These are phyloP conservation scores for Mortierella alpina DNA, from an alignment of 192 early-diverging fungal species.

Conservation along the genomic window DNA sequence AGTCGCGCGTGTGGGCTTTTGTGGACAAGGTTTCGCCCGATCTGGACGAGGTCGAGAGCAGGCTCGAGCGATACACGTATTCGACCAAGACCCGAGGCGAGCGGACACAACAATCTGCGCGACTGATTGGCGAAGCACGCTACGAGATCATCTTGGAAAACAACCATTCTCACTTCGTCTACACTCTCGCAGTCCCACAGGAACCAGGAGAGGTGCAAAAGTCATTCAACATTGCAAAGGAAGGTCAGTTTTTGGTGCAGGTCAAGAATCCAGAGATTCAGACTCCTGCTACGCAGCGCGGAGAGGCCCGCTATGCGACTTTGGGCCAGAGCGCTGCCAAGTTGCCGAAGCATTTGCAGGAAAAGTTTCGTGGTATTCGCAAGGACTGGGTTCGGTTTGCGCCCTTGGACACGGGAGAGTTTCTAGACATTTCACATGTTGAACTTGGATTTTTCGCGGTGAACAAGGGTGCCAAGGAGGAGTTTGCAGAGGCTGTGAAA, in stretches of 20 bases:
- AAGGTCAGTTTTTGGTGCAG: slow-evolving; percentile 21
- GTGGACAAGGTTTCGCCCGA: slow-evolving; percentile 12
- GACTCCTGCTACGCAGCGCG: slow-evolving; percentile 13
- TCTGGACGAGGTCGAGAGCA: not conserved
- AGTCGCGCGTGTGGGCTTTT: slow-evolving; percentile 23
- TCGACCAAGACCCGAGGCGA: slow-evolving; percentile 32
- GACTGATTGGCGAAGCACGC: slow-evolving; percentile 21
- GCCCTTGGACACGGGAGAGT: slow-evolving; percentile 10
- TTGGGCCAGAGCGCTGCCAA: slow-evolving; percentile 11
- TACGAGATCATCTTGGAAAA: slow-evolving; percentile 14
- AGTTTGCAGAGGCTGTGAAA: slow-evolving; percentile 10
- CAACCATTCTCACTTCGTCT: slow-evolving; percentile 15
- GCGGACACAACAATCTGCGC: slow-evolving; percentile 14
- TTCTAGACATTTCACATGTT: slow-evolving; percentile 6
- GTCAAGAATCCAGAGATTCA: slow-evolving; percentile 32
- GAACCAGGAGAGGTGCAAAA: slow-evolving; percentile 12
- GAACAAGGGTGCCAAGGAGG: slow-evolving; percentile 12
- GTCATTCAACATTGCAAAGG: slow-evolving; percentile 11
- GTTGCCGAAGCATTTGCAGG: slow-evolving; percentile 26
- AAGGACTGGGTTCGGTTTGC: slow-evolving; percentile 25
- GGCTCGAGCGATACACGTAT: slow-evolving; percentile 14
- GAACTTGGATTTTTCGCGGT: slow-evolving; percentile 16
- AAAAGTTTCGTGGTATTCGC: slow-evolving; percentile 15
- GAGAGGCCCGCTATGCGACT: slow-evolving; percentile 12
- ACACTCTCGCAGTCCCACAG: slow-evolving; percentile 17